Conservation (phyloP, 805 yeast genomes). For the Yarrowia sp. region DNA sequence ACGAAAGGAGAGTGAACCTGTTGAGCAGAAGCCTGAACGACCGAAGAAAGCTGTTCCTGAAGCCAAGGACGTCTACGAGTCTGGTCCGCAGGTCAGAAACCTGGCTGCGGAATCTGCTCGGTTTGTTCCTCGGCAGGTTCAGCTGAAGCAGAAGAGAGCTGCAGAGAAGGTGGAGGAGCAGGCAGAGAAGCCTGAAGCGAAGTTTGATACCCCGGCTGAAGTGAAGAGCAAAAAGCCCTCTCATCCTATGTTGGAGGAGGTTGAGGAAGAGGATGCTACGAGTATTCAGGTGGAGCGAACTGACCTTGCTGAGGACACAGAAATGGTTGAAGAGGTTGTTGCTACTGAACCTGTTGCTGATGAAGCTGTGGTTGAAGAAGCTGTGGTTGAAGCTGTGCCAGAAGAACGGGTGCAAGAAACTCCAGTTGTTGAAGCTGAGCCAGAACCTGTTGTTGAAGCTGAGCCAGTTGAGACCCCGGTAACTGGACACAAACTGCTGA, state of each 20-base stretch:
- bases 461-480: not conserved
- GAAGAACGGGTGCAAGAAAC: no score
- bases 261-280: not conserved
- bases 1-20: not conserved
- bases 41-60: not conserved
- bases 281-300: conserved; percentile 9
- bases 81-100: conserved; percentile 15
- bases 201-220: not conserved
- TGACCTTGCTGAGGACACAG: not conserved
- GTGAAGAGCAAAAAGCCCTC: not conserved
- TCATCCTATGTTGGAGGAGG: conserved; percentile 10
- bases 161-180: not conserved
- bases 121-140: conserved; percentile 19
- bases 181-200: not conserved
- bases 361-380: not conserved
- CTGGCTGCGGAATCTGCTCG: conserved; percentile 16
- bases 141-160: not conserved
- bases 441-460: not conserved
- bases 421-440: not conserved
- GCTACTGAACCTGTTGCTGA: not conserved
- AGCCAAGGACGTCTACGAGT: conserved; percentile 3
- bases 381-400: not conserved
- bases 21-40: not conserved
- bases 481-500: not conserved
- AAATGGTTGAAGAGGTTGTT: not conserved